Conservation (phyloP, 495 filamentous ascomycete species). For the Penicillium flavigenum region DNA sequence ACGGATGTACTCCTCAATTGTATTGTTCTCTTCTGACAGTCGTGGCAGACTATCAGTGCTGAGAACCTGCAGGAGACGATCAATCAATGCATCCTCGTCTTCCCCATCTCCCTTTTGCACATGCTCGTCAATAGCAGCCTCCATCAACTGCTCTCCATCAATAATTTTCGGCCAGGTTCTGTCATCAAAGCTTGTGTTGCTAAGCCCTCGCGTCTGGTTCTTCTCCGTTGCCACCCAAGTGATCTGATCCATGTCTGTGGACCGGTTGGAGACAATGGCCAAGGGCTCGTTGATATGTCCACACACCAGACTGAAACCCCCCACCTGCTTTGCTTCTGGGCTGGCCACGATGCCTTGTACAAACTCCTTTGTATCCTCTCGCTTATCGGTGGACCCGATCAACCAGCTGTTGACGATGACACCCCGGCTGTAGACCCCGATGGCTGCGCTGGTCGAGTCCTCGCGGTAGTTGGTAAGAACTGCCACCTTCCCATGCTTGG, state of each 20-base stretch:
- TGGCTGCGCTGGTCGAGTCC: slow-evolving; percentile 46
- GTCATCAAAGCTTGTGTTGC: slow-evolving; percentile 77
- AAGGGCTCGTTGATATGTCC: slow-evolving; percentile 75
- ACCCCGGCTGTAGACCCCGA: slow-evolving; percentile 69
- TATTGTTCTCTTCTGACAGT: slow-evolving; percentile 44
- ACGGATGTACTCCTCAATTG: slow-evolving; percentile 68
- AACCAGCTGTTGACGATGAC: slow-evolving; percentile 87
- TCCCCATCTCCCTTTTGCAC: slow-evolving; percentile 42
- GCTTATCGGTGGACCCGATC: slow-evolving; percentile 34
- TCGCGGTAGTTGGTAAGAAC: slow-evolving; percentile 95
- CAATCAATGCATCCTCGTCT: slow-evolving; percentile 63
- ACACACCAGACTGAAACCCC: slow-evolving; percentile 91
- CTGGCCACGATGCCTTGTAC: slow-evolving; percentile 62
- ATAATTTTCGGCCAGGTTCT: slow-evolving; percentile 81
- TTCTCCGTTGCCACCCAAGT: slow-evolving; percentile 66
- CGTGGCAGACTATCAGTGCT: slow-evolving; percentile 69
- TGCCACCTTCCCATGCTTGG: slow-evolving; percentile 77
- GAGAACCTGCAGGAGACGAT: slow-evolving; percentile 67
- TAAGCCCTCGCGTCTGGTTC: slow-evolving; percentile 73
- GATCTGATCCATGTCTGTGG: slow-evolving; percentile 50
- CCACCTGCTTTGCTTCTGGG: slow-evolving; percentile 58
- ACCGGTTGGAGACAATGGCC: slow-evolving; percentile 89
- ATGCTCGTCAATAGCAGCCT: slow-evolving; percentile 46
- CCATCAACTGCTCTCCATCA: slow-evolving; percentile 52
- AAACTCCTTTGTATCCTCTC: slow-evolving; percentile 57